These are phyloP conservation scores for Kuraishia molischiana DNA, from an alignment of 805 yeast genomes.

Conservation along the genomic window DNA sequence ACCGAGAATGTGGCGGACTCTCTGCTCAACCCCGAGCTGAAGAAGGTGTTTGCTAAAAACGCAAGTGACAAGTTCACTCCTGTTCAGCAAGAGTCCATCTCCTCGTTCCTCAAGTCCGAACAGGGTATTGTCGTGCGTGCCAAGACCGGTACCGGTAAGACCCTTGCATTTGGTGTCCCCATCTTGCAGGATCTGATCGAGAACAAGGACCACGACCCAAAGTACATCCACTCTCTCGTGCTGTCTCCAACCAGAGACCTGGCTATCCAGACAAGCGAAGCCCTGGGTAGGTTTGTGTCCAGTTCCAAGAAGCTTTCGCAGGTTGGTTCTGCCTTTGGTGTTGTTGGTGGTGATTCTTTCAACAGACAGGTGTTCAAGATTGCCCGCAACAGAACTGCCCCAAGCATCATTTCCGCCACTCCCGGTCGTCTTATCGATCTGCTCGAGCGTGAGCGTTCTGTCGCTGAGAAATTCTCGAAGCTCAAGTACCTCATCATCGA, in stretches of 20 bases:
- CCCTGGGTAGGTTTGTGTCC: constrained; percentile 44
- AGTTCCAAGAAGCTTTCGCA: constrained; percentile 4
- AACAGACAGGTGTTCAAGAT: constrained; percentile 21
- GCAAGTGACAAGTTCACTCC: constrained; percentile 48
- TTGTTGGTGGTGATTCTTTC: constrained; percentile 59
- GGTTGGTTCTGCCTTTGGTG: constrained; percentile 24
- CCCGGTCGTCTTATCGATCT: constrained; percentile 79
- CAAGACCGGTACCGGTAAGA: constrained; percentile 93
- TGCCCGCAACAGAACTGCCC: constrained; percentile 17
- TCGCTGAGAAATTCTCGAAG: constrained; percentile 35
- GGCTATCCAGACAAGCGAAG: constrained; percentile 66
- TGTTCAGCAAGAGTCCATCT: constrained; percentile 57
- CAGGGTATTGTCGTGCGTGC: constrained; percentile 78
- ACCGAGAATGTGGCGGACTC: constrained; percentile 16
- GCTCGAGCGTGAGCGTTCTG: constrained; percentile 33
- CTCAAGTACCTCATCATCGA: constrained; percentile 68
- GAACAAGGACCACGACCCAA: constrained; percentile 15
- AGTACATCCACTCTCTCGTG: constrained; percentile 49
- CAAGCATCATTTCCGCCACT: constrained; percentile 73
- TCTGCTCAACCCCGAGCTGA: constrained; percentile 13
- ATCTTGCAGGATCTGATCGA: constrained; percentile 44
- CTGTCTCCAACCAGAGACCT: constrained; percentile 89
- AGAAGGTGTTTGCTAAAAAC: constrained; percentile 20
- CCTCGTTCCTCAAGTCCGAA: constrained; percentile 39
- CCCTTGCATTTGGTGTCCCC: constrained; percentile 83